A percentile compares a stretch with the other conserved stretches of the same genome.
Evolutionary conservation across 2,329 filamentous ascomycete genomes (phyloP).

Genomic region (Botrytis sinoallii): DNA sequence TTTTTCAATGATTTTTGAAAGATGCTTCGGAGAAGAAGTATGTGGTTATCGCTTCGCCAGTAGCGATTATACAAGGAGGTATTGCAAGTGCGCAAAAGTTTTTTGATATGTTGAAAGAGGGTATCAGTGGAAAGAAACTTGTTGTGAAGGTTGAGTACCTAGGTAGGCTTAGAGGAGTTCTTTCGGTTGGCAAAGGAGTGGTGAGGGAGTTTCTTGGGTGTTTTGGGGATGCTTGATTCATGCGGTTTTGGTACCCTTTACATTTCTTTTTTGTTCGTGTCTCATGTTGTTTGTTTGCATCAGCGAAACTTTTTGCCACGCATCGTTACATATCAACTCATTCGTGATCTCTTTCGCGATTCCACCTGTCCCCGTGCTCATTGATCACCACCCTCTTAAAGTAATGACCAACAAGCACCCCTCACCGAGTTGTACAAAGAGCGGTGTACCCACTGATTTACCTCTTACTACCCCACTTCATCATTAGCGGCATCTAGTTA

Average conservation of each 20-base stretch:
- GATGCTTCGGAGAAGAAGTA: constrained; percentile 20
- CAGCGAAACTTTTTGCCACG: not conserved
- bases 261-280: not conserved
- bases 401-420: not conserved
- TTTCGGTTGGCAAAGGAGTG: not conserved
- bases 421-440: not conserved
- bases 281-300: not conserved
- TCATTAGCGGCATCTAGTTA: not conserved
- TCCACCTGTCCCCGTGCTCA: not conserved
- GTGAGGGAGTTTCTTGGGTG: not conserved
- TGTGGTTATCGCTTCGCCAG: constrained; percentile 21
- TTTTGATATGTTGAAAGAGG: constrained; percentile 24
- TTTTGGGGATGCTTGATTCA: too few species aligned
- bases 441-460: not conserved
- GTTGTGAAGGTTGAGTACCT: constrained; percentile 17
- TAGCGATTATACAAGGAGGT: constrained; percentile 25
- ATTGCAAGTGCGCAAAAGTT: constrained; percentile 18
- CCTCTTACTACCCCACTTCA: not conserved
- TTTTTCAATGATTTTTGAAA: constrained; percentile 25
- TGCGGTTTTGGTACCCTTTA: not conserved
- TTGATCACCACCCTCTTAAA: not conserved
- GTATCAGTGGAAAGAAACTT: constrained; percentile 29
- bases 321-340: not conserved
- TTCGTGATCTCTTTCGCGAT: not conserved
- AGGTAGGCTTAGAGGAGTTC: not conserved